A percentile compares a stretch with the other conserved stretches of the same genome.
phyloP scores from a whole-genome alignment of 176 grass and related monocot species.

The Microstegium vimineum region DNA sequence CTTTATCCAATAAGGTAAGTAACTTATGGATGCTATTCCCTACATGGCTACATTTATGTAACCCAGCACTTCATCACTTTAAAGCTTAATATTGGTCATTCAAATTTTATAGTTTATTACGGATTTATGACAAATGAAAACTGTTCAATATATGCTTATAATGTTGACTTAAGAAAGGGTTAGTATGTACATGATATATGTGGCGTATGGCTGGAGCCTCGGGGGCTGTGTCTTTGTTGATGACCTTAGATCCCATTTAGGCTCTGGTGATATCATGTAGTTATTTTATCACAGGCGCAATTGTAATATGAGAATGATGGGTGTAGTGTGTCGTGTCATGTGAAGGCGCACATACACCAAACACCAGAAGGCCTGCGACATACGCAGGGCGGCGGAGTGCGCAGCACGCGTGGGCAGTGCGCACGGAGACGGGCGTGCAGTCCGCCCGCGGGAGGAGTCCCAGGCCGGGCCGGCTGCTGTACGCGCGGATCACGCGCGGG shows the following conservation, averaged over 20 bases:
- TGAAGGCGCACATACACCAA: too few relatives aligned
- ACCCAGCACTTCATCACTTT: background rate
- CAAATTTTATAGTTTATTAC: background rate
- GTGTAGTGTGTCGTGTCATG: background rate
- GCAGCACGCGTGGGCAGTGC: too few relatives aligned
- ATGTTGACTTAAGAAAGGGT: background rate
- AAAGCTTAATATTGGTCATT: background rate
- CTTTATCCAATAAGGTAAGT: conserved; percentile 94
- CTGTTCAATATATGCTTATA: conserved; percentile 1
- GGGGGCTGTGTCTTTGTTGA: background rate
- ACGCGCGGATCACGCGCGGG: too few relatives aligned
- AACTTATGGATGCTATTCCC: background rate
- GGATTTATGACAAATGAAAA: background rate
- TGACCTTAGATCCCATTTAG: background rate
- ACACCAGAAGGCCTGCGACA: too few relatives aligned
- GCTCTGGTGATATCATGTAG: background rate
- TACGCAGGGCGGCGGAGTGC: too few relatives aligned
- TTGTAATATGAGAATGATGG: background rate
- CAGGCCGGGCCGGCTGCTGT: too few relatives aligned
- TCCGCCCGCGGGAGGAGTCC: too few relatives aligned
- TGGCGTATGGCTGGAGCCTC: background rate
- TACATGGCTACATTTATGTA: conserved; percentile 19
- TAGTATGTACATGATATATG: background rate
- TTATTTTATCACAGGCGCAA: background rate
- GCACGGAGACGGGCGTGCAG: too few relatives aligned